Conservation (phyloP, 2,329 filamentous ascomycete species). For the Aspergillus sp. region DNA sequence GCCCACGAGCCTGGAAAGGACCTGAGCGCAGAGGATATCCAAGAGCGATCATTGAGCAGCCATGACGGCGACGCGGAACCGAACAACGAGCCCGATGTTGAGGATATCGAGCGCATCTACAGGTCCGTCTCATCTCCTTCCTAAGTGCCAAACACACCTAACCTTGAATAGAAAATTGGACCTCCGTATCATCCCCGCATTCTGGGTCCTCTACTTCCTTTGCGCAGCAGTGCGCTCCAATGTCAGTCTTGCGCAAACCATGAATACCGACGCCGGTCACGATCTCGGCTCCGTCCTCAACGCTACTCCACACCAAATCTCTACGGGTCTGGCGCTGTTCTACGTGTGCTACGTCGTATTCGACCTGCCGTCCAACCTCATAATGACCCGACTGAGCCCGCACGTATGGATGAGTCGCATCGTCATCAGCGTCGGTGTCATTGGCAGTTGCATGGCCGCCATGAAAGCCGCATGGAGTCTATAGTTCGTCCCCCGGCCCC, state of each 20-base stretch:
- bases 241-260: conserved; percentile 90
- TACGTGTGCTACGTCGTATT: conserved; percentile 92
- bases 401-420: conserved; percentile 92
- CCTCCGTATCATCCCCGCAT: conserved; percentile 66
- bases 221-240: conserved; percentile 91
- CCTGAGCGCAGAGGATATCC: conserved; percentile 1
- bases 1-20: conserved; percentile 9
- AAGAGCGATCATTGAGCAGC: conserved; percentile 9
- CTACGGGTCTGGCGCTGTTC: conserved; percentile 81
- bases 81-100: conserved; percentile 31
- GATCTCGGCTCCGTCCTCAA: conserved; percentile 72
- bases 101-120: conserved; percentile 42
- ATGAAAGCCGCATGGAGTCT: conserved; percentile 82
- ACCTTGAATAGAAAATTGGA: conserved; percentile 53
- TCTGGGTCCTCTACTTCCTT: conserved; percentile 89
- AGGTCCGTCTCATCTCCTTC: conserved; percentile 23
- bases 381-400: conserved; percentile 83
- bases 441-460: conserved; percentile 80
- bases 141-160: background rate
- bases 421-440: conserved; percentile 80
- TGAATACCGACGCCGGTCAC: conserved; percentile 72
- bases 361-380: conserved; percentile 81
- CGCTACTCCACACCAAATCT: conserved; percentile 73
- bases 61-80: conserved; percentile 23
- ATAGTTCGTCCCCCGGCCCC: conserved; percentile 56